Percentiles rank a stretch among this genome's conserved stretches.
Conservation (phyloP, 345 rosid genomes). For the Moringa oleifera region DNA sequence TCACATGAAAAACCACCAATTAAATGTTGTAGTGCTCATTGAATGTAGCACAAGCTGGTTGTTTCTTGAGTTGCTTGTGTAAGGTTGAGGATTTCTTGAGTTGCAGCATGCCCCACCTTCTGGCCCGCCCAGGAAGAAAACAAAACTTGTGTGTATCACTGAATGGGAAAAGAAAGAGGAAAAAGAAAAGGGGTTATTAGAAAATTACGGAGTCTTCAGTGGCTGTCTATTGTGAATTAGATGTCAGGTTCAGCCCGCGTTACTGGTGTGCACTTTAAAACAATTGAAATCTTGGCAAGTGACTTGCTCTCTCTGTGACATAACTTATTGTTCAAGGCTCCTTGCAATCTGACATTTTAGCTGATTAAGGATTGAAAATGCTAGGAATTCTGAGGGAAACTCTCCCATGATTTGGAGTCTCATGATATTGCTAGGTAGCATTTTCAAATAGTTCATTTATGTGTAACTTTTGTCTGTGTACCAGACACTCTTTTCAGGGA, state of each 20-base stretch:
- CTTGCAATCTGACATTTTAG: background rate
- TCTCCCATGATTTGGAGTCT: background rate
- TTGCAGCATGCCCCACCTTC: too few species aligned
- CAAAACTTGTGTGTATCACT: too few species aligned
- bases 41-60: background rate
- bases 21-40: background rate
- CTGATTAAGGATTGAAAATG: background rate
- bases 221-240: too few species aligned
- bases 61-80: background rate
- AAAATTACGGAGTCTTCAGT: too few species aligned
- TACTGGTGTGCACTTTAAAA: background rate
- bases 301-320: too few species aligned
- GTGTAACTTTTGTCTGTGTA: conserved; percentile 16
- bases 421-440: background rate
- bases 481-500: conserved; percentile 86
- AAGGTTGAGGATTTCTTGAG: background rate
- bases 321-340: background rate
- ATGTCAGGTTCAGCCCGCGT: background rate
- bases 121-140: background rate
- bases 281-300: background rate
- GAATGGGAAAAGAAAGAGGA: too few species aligned
- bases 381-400: background rate
- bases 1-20: background rate
- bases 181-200: too few species aligned
- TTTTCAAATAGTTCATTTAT: conserved; percentile 7